phyloP scores from a whole-genome alignment of 257 asterid genomes.

The Mitragyna speciosa region DNA sequence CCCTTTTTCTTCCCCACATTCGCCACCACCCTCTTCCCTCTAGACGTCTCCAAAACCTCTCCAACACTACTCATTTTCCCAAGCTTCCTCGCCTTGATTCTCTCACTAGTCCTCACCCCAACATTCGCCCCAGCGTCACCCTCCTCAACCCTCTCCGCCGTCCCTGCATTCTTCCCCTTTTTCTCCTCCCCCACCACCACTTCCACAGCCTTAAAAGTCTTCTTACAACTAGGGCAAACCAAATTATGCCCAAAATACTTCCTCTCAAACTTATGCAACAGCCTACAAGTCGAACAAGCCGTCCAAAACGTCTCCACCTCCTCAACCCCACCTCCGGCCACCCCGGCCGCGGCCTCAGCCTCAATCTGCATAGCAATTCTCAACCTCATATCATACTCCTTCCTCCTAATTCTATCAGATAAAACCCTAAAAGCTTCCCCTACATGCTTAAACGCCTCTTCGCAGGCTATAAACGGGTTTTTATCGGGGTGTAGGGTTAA shows the following conservation, averaged over 20 bases:
- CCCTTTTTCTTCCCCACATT: slow-evolving; percentile 17
- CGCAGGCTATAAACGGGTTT: slow-evolving; percentile 55
- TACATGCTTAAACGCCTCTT: slow-evolving; percentile 81
- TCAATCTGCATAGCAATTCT: slow-evolving; percentile 66
- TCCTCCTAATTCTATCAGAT: slow-evolving; percentile 70
- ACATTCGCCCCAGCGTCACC: slow-evolving; percentile 22
- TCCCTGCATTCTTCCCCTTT: slow-evolving; percentile 15
- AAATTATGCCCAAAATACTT: slow-evolving; percentile 73
- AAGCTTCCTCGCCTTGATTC: slow-evolving; percentile 48
- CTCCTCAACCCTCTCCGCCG: slow-evolving; percentile 11
- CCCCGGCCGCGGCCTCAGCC: slow-evolving; percentile 42
- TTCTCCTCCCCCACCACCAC: slow-evolving; percentile 39
- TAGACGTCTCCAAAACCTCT: slow-evolving; percentile 35
- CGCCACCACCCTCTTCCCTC: slow-evolving; percentile 10
- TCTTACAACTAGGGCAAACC: slow-evolving; percentile 69
- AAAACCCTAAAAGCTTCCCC: slow-evolving; percentile 75
- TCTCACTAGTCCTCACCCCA: slow-evolving; percentile 52
- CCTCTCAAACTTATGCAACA: slow-evolving; percentile 66
- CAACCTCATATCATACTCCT: slow-evolving; percentile 66
- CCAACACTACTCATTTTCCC: slow-evolving; percentile 39
- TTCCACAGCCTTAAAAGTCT: slow-evolving; percentile 70
- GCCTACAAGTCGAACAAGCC: slow-evolving; percentile 56
- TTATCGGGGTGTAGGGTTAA: slow-evolving; percentile 78
- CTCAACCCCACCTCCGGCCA: slow-evolving; percentile 21
- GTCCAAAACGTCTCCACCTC: slow-evolving; percentile 54